Evolutionary conservation across 2,329 filamentous ascomycete genomes (phyloP).

Genomic region (Fusarium sp.): DNA sequence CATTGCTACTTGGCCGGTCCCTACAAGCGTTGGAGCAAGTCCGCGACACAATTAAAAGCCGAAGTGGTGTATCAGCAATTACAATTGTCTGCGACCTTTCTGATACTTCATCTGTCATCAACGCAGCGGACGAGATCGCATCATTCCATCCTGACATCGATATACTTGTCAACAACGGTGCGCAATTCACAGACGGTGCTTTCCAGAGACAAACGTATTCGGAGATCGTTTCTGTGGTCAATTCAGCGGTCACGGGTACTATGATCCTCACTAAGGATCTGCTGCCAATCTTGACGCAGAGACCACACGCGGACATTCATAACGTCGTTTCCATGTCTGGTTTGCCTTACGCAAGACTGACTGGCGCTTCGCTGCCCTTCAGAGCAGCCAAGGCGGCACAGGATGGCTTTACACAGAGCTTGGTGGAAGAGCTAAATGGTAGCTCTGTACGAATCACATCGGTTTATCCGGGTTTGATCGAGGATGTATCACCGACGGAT

Average conservation of each 20-base stretch:
- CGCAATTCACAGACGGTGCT: not conserved
- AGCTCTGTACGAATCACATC: not conserved
- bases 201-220: no score
- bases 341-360: not conserved
- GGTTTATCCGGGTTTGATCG: not conserved
- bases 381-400: conserved; percentile 2
- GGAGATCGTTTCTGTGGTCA: not conserved
- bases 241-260: conserved; percentile 2
- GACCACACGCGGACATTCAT: not conserved
- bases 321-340: conserved; percentile 4
- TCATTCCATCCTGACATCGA: not conserved
- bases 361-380: not conserved
- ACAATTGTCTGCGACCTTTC: not conserved
- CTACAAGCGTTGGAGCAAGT: not conserved
- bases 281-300: not conserved
- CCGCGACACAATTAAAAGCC: not conserved
- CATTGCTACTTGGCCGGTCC: not conserved
- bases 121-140: not conserved
- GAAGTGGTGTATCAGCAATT: not conserved
- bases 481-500: not conserved
- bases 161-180: not conserved
- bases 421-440: not conserved
- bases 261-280: not conserved
- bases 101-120: not conserved
- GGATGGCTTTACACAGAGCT: not conserved